Base-by-base conservation (phyloP, 192 early-diverging fungal species). In the Podochytrium sp. region DNA sequence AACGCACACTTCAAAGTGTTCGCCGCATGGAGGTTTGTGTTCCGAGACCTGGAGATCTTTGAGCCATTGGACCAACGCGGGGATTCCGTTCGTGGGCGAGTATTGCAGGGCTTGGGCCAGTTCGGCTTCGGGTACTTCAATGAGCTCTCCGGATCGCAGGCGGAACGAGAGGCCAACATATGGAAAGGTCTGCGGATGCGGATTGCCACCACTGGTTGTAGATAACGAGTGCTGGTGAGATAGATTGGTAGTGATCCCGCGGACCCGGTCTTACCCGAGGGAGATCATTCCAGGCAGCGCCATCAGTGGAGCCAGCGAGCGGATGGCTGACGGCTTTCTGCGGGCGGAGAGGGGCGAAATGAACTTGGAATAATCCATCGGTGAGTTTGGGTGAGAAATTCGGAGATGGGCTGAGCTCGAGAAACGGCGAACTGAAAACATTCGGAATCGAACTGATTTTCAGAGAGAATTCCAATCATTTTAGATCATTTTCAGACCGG, bases 41-140 rank as follows among this genome's bases (percentile, higher is more conserved):
- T 76, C 79, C n/a, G 61, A 23, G 16, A 74, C 32, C 65, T 87
- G 86, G 43, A 87, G 75, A 14, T 80, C 43, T 53, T 76, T 78
- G 20, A 86, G 69, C 82, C 82, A 86, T 18, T 62, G 53, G 10
- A 86, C 76, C 16, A 87, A 78, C 12, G 80, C 71, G 18, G 80
- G 78, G 18, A 86, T 70, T 49, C 86, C 86, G 39, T 80, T 84
- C 77, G 85, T 86, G 14, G 83, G 66, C 14, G 79, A 80, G 74
- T 86, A 86, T 58, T 86, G 85, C 35, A 86, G 73, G 1, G 74
- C 85, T 37, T 74, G 73, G 33, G 75, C 60, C 20, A 85, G 35
- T 12, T 82, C 78, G 14, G 27, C 51, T 3, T 79, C 66, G 30
- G 68, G 40, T 37, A 87, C 55, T 7, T 71, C 59, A 53, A 87